Percentiles rank a stretch among this genome's conserved stretches.
Conservation (phyloP, 192 early-diverging fungal species). For the Funneliformis mosseae region DNA sequence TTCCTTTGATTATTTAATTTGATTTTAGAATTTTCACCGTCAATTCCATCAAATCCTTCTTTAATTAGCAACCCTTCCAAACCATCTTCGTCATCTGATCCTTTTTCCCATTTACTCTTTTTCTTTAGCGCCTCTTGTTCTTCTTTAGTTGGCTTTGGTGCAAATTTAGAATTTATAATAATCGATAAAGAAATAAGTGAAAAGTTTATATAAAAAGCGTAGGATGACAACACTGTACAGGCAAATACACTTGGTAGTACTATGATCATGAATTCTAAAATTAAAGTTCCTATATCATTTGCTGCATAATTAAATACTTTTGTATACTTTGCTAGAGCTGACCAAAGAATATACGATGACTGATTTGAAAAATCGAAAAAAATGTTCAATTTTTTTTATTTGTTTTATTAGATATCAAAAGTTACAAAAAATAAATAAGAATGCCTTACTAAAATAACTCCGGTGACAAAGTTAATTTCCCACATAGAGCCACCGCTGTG, state of each 20-base stretch:
- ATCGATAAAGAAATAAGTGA: background rate
- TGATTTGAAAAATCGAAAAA: background rate
- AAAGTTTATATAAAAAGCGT: slow-evolving; percentile 28
- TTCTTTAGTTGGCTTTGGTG: background rate
- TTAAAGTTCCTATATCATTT: background rate
- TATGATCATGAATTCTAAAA: slow-evolving; percentile 30
- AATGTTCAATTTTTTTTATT: background rate
- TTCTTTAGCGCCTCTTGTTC: slow-evolving; percentile 17
- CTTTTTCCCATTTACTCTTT: slow-evolving; percentile 24
- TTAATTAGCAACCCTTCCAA: background rate
- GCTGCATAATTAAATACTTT: background rate
- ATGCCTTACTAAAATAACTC: slow-evolving; percentile 45
- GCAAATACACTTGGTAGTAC: slow-evolving; percentile 22
- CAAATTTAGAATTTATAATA: background rate
- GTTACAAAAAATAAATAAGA: background rate
- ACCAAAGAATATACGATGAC: slow-evolving; percentile 31
- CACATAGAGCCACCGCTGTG: slow-evolving; percentile 53
- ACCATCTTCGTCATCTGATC: slow-evolving; percentile 28
- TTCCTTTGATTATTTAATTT: slow-evolving; percentile 25
- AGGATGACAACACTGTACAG: slow-evolving; percentile 25
- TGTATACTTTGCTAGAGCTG: slow-evolving; percentile 22
- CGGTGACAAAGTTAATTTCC: slow-evolving; percentile 49
- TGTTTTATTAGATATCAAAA: background rate
- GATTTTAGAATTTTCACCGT: background rate
- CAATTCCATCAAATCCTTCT: slow-evolving; percentile 18